Percentiles rank a stretch among this genome's conserved stretches.
These are phyloP conservation scores for Diaporthe eres DNA, from an alignment of 2,329 filamentous ascomycete species.

Conservation along the genomic window DNA sequence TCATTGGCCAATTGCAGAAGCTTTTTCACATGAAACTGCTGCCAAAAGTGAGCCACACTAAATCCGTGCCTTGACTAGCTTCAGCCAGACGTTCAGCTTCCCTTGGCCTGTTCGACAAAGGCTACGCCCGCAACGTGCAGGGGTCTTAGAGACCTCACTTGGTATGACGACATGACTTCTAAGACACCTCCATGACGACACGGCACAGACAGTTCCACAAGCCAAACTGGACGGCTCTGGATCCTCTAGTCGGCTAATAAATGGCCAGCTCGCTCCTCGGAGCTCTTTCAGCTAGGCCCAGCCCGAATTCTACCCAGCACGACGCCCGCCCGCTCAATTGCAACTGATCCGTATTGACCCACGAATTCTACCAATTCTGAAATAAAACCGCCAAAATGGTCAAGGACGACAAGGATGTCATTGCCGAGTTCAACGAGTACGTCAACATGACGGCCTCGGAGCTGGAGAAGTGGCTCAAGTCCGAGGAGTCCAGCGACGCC, in stretches of 20 bases:
- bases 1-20: neutral
- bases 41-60: constrained; percentile 9
- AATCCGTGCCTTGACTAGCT: constrained; percentile 25
- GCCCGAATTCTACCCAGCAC: too few species aligned
- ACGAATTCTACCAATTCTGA: neutral
- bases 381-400: constrained; percentile 35
- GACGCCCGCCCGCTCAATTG: neutral
- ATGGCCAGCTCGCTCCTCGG: neutral
- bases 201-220: constrained; percentile 23
- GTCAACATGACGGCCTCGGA: constrained; percentile 76
- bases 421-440: constrained; percentile 74
- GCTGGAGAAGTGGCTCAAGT: constrained; percentile 73
- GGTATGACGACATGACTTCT: constrained; percentile 41
- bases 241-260: neutral
- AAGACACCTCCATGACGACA: constrained; percentile 38
- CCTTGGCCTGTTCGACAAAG: constrained; percentile 5
- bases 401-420: constrained; percentile 50
- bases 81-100: neutral
- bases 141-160: neutral
- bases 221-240: neutral
- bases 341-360: neutral
- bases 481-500: constrained; percentile 68
- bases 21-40: constrained; percentile 15
- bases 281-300: neutral
- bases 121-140: constrained; percentile 9